These are phyloP conservation scores for Ananas comosus DNA, from an alignment of 176 grass and related monocot species.

Conservation along the genomic window DNA sequence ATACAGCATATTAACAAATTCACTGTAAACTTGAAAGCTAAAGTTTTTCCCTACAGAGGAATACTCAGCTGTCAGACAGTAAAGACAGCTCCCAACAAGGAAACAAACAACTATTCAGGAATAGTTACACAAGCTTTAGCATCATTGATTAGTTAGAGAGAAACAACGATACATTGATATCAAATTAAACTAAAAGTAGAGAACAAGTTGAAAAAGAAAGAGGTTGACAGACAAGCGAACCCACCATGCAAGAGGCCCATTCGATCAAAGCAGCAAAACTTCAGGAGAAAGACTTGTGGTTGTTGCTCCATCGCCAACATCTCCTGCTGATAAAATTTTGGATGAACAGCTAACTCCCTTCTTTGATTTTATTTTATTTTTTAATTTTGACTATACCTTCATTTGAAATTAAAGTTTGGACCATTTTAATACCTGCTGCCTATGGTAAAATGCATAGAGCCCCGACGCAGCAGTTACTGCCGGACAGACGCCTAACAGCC, in stretches of 20 bases:
- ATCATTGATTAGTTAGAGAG: too few species aligned
- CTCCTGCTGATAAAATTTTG: not conserved
- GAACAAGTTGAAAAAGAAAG: not conserved
- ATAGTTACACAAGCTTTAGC: too few species aligned
- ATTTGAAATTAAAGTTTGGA: too few species aligned
- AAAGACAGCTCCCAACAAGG: too few species aligned
- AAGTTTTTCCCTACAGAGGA: too few species aligned
- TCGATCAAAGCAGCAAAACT: constrained; percentile 17
- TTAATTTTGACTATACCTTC: too few species aligned
- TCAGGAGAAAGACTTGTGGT: constrained; percentile 14
- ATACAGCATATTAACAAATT: too few species aligned
- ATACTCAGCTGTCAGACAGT: too few species aligned
- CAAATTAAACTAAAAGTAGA: not conserved
- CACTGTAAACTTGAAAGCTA: too few species aligned
- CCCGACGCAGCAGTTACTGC: not conserved
- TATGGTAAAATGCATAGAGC: not conserved
- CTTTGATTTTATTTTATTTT: too few species aligned
- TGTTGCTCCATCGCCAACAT: not conserved
- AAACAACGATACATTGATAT: not conserved
- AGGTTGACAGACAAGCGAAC: not conserved
- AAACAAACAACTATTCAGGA: too few species aligned
- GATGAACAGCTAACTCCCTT: too few species aligned
- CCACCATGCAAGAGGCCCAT: constrained; percentile 21
- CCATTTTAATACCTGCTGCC: not conserved
- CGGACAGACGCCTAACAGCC: constrained; percentile 13